Evolutionary conservation across 441 rosid genomes (phyloP), one percentile per base, ranked within the genome.

Genomic region (Lagerstroemia fauriei): DNA sequence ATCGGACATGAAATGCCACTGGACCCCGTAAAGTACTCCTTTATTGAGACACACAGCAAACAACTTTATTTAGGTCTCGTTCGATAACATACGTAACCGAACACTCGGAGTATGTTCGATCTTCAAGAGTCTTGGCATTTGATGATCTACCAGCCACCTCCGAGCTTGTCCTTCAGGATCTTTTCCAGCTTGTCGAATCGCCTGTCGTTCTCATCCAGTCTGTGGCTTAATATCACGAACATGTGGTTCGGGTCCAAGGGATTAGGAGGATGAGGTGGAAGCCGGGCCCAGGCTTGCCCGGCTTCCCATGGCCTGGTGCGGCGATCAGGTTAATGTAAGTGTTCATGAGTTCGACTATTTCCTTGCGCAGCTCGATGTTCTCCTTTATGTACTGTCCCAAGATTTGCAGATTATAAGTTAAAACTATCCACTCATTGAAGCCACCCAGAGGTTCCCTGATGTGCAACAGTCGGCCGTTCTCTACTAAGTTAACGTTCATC

Each of bases 301-400:
- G 65, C 47, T 38, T 76, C n/a, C 22, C 41, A 17, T 29, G 32
- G 72, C 50, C 27, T 12, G 16, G 70, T 18, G 44, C 25, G 13
- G 29, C 18, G n/a, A 77, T 9, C 41, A 25, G 50, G 18, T 38
- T 77, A 14, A 65, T 25, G 70, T 59, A 61, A n/a, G 24, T 77
- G 10, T 56, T 48, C 68, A 63, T 46, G 20, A 77, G 32, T 12
- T 56, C 31, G 11, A 31, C 25, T 22, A 59, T 61, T 44, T 59
- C n/a, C 70, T 65, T 59, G 20, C 69, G 80, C 32, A 77, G 80
- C 51, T 59, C 44, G n/a, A 77, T 77, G 70, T 77, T 77, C n/a
- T 77, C 80, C 68, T 29, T 61, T 17, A 61, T 32, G 51, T 53
- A 7, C 14, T 77, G 69, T 29, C 80, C 69, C 31, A 61, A 17